phyloP scores from a whole-genome alignment of 306 rosid genomes.

The Casuarina equisetifolia region DNA sequence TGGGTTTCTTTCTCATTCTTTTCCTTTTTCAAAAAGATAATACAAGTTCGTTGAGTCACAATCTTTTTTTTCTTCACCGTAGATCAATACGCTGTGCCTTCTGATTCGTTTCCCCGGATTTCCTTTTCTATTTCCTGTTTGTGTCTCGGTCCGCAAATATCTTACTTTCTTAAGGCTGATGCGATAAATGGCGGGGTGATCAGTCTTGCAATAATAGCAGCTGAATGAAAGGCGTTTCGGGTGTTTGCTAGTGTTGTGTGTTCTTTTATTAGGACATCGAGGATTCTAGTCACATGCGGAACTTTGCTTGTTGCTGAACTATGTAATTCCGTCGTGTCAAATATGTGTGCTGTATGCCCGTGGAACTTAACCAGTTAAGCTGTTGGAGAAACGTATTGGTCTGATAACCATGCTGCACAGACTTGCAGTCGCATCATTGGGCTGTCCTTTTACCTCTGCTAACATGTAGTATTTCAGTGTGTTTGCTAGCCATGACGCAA shows the following conservation, averaged over 20 bases:
- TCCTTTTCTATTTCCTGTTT: not conserved
- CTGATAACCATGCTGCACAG: too few relatives aligned
- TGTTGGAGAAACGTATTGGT: not conserved
- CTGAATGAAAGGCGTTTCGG: not conserved
- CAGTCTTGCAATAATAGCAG: not conserved
- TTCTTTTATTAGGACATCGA: not conserved
- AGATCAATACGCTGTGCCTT: not conserved
- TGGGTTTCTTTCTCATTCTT: not conserved
- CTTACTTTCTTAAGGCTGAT: not conserved
- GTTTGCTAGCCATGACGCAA: slow-evolving; percentile 37
- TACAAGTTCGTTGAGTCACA: not conserved
- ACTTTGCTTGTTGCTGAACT: not conserved
- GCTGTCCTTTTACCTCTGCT: slow-evolving; percentile 3
- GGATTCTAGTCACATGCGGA: not conserved
- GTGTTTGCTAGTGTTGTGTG: not conserved
- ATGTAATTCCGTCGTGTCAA: not conserved
- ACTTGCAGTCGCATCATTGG: not conserved
- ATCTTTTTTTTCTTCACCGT: not conserved
- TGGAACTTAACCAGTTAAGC: not conserved
- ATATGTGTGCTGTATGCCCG: not conserved
- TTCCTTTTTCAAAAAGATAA: not conserved
- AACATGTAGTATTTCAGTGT: slow-evolving; percentile 38
- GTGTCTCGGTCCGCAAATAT: not conserved
- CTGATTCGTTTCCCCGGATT: not conserved
- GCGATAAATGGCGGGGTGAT: not conserved